Base-by-base conservation (phyloP, 2,329 filamentous ascomycete species). In the Purpureocillium lavendulum region DNA sequence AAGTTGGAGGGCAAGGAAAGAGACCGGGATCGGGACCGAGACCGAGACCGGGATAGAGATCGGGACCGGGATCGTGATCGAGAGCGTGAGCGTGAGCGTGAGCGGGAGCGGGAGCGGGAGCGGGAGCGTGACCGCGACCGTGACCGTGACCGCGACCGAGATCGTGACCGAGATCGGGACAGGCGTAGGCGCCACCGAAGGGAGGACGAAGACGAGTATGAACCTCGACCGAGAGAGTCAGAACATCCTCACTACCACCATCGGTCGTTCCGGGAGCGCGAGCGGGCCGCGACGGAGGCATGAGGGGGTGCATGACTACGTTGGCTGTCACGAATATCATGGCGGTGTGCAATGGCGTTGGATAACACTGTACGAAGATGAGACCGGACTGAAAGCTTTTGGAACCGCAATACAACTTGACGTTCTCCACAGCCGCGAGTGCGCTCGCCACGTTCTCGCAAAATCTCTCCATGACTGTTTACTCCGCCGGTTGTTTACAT, bases 171-270 rank as follows among this genome's bases (percentile, higher is more conserved):
- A 5, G 42, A 43, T 17, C 43, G 48, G 2, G 46, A 50, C 30
- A 45, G 48, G 31, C 45, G 50, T 32, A 45, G 49, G 36, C 45
- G 45, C 18, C 44, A 48, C 36, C 41, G 35, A 17, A 45, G 46
- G 28, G 50, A 54, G 12, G 44, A 49, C 2, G 49, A 50, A 14
- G 46, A 52, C 11, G 48, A 48, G n/a, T 41, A 49, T 33, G 42
- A 49, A 21, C 28, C 40, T 24, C 38, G 40, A 7, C 10, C 40
- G 32, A 41, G 35, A 35, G 49, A 45, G 9, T 26, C 12, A 9
- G 48, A 51, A 7, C 41, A 45, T 14, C 44, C 44, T 34, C 42
- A 48, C 32, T 42, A 49, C 28, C 36, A 49, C 32, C 45, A 49
- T 16, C 45, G 49, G 31, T 46, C 51, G 8, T 44, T 41, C 35